Evolutionary conservation across 164 flowering plant species (phyloP).

Genomic region (Dillenia suffruticosa): DNA sequence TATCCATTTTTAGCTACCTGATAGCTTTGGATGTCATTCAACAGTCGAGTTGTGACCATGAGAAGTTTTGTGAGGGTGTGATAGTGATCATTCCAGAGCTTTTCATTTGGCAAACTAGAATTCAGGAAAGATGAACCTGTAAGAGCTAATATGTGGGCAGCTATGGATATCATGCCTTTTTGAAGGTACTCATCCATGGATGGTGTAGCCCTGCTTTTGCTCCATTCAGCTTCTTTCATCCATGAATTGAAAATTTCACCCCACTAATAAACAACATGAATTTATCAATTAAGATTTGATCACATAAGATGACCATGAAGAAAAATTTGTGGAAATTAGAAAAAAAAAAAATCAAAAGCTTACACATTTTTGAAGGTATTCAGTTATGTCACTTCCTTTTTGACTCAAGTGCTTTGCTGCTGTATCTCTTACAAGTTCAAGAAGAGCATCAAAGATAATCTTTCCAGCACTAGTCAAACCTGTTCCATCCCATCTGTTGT

Average conservation of each 20-base stretch:
- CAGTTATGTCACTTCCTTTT: constrained; percentile 17
- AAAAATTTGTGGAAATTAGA: background rate
- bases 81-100: constrained; percentile 9
- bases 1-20: constrained; percentile 15
- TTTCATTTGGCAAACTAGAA: constrained; percentile 5
- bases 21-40: constrained; percentile 37
- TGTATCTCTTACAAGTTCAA: constrained; percentile 22
- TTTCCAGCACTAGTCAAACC: constrained; percentile 28
- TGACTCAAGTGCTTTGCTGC: constrained; percentile 7
- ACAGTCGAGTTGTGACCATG: constrained; percentile 33
- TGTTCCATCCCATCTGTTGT: constrained; percentile 32
- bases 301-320: no score
- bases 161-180: constrained; percentile 32
- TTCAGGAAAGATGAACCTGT: constrained; percentile 14
- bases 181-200: constrained; percentile 29
- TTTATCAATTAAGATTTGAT: background rate
- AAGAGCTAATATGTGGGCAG: constrained; percentile 24
- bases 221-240: constrained; percentile 36
- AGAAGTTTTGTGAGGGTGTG: constrained; percentile 23
- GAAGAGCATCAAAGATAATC: constrained; percentile 34
- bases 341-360: background rate
- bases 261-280: constrained; percentile 18
- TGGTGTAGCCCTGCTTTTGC: constrained; percentile 20
- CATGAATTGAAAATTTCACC: constrained; percentile 33
- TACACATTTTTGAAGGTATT: constrained; percentile 18